Conservation (phyloP, 768 basidiomycete genomes). For the Phanerochaete sordida region DNA sequence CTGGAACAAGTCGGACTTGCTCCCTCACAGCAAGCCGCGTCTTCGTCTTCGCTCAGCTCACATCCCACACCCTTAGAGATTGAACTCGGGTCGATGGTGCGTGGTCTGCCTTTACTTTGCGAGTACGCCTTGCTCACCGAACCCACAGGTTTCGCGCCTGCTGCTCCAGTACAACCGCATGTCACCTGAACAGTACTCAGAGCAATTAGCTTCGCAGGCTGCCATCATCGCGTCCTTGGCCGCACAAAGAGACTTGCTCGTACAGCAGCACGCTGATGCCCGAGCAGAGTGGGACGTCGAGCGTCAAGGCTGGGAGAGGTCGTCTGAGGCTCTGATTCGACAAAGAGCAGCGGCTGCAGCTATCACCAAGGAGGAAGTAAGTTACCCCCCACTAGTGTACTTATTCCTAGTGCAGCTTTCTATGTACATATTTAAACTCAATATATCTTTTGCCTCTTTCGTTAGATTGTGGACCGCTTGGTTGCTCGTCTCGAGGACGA, state of each 20-base stretch:
- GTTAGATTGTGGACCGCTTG: constrained; percentile 33
- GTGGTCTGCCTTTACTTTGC: neutral
- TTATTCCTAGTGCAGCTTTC: neutral
- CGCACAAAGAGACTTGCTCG: constrained; percentile 54
- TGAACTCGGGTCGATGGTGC: neutral
- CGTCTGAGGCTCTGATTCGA: constrained; percentile 61
- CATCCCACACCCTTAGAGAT: neutral
- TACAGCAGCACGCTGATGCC: constrained; percentile 51
- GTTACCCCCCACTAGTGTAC: neutral
- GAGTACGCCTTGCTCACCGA: neutral
- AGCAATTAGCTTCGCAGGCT: constrained; percentile 53
- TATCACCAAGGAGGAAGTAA: constrained; percentile 1
- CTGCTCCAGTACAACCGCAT: neutral
- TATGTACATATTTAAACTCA: neutral
- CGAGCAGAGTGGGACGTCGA: constrained; percentile 58
- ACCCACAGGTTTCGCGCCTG: neutral
- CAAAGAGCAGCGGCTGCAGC: constrained; percentile 40
- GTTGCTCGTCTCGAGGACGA: constrained; percentile 53
- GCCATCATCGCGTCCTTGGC: constrained; percentile 52
- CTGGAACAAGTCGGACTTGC: neutral
- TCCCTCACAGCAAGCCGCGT: too few relatives aligned
- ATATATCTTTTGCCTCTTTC: neutral
- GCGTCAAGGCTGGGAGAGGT: constrained; percentile 59
- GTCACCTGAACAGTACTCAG: neutral
- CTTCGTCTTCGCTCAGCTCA: neutral